Evolutionary conservation across 2,329 filamentous ascomycete genomes (phyloP).

Genomic region (Penicillium sp.): DNA sequence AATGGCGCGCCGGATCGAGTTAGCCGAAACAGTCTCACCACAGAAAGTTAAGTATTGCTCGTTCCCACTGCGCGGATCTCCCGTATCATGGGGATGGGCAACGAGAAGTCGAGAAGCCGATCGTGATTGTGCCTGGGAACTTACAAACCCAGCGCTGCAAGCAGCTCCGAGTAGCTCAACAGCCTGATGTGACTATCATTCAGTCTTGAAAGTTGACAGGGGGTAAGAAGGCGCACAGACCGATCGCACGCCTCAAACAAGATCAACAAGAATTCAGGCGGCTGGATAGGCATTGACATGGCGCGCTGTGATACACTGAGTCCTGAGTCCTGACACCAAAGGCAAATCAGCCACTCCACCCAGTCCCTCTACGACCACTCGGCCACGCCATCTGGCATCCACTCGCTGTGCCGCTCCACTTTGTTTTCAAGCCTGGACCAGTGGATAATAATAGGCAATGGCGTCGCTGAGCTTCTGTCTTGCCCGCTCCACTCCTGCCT

Average conservation of each 20-base stretch:
- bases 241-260: neutral
- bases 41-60: neutral
- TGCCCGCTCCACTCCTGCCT: slow-evolving; percentile 16
- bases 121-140: neutral
- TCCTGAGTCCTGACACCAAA: neutral
- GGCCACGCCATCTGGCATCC: slow-evolving; percentile 7
- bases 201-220: no score
- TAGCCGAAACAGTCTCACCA: slow-evolving; percentile 13
- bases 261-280: slow-evolving; percentile 1
- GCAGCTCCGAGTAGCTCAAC: neutral
- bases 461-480: slow-evolving; percentile 2
- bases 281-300: neutral
- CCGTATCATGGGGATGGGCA: neutral
- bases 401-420: slow-evolving; percentile 11
- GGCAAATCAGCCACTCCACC: slow-evolving; percentile 8
- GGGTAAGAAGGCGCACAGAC: neutral
- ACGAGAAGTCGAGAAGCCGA: neutral
- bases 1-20: neutral
- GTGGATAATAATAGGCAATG: slow-evolving; percentile 18
- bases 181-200: neutral
- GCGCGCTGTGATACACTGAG: neutral
- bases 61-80: slow-evolving; percentile 5
- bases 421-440: slow-evolving; percentile 6
- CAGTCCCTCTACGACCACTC: neutral
- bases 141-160: neutral